A percentile compares a stretch with the other conserved stretches of the same genome.
Evolutionary conservation across 2,329 filamentous ascomycete species (phyloP).

Genomic region (Mycosphaerelloides madeirae): DNA sequence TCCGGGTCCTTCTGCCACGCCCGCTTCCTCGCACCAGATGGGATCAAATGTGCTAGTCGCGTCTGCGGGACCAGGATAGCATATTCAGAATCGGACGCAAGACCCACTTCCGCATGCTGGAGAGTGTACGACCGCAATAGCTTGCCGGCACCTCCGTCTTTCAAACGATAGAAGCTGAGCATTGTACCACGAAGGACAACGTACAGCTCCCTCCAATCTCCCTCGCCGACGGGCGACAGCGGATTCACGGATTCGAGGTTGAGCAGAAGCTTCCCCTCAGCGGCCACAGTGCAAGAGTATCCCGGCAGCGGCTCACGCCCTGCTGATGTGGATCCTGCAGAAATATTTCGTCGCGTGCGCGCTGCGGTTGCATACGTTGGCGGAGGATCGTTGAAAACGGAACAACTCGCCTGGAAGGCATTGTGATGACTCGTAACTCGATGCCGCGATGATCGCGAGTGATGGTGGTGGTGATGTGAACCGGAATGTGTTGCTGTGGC

Average conservation of each 20-base stretch:
- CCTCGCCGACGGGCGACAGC: constrained; percentile 24
- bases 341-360: constrained; percentile 11
- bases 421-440: constrained; percentile 33
- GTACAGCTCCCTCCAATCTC: constrained; percentile 45
- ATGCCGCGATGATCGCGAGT: constrained; percentile 10
- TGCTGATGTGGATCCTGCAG: constrained; percentile 11
- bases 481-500: background rate
- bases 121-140: constrained; percentile 66
- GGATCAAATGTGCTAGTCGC: constrained; percentile 43
- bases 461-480: background rate
- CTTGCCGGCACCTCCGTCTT: constrained; percentile 52
- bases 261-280: constrained; percentile 30
- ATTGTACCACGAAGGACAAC: constrained; percentile 64
- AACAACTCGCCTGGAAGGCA: constrained; percentile 31
- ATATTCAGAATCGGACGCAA: constrained; percentile 69
- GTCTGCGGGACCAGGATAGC: constrained; percentile 40
- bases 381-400: constrained; percentile 26
- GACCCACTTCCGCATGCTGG: constrained; percentile 68
- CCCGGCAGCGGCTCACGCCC: constrained; percentile 28
- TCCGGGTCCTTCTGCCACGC: constrained; percentile 44
- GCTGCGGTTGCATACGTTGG: constrained; percentile 29
- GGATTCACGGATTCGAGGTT: constrained; percentile 32
- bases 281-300: constrained; percentile 32
- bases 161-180: constrained; percentile 60
- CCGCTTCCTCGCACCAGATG: constrained; percentile 35